Percentiles rank a stretch among this genome's conserved stretches.
Conservation (phyloP, 495 filamentous ascomycete species). For the Hypoxylon trugodes region DNA sequence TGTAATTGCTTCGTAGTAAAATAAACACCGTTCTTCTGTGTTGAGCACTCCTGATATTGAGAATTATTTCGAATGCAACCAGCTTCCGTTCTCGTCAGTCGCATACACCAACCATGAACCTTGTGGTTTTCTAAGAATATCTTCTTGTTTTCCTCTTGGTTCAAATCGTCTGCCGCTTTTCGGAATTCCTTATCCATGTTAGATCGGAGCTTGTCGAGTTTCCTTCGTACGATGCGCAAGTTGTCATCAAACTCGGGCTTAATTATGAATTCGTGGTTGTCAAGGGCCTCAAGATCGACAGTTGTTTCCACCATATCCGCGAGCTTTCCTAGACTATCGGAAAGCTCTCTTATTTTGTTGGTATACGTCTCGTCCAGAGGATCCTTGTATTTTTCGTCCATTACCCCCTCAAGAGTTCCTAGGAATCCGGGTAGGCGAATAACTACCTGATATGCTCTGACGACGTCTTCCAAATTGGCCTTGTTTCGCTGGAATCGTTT, state of each 20-base stretch:
- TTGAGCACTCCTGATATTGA: constrained; percentile 93
- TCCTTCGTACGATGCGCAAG: constrained; percentile 85
- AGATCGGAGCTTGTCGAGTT: constrained; percentile 82
- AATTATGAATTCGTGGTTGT: constrained; percentile 98
- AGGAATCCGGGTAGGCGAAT: constrained; percentile 93
- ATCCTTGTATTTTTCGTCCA: constrained; percentile 93
- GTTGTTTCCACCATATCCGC: constrained; percentile 99
- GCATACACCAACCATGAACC: constrained; percentile 96
- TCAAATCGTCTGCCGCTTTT: constrained; percentile 80
- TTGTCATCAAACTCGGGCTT: constrained; percentile 97
- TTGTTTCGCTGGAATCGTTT: constrained; percentile 93
- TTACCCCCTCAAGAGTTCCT: constrained; percentile 85
- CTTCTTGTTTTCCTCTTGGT: constrained; percentile 96
- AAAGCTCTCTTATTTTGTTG: constrained; percentile 75
- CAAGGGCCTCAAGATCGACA: constrained; percentile 92
- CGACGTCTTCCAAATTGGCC: constrained; percentile 94
- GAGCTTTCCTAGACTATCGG: constrained; percentile 81
- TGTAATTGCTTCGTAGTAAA: constrained; percentile 93
- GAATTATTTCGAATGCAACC: constrained; percentile 91
- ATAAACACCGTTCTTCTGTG: constrained; percentile 98
- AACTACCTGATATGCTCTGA: constrained; percentile 91
- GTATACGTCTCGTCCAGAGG: constrained; percentile 90
- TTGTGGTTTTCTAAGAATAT: constrained; percentile 97
- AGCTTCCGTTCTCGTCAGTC: constrained; percentile 89
- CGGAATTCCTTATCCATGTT: constrained; percentile 88